These are phyloP conservation scores for Mycena olivaceomarginata DNA, from an alignment of 768 basidiomycete species.

Conservation along the genomic window DNA sequence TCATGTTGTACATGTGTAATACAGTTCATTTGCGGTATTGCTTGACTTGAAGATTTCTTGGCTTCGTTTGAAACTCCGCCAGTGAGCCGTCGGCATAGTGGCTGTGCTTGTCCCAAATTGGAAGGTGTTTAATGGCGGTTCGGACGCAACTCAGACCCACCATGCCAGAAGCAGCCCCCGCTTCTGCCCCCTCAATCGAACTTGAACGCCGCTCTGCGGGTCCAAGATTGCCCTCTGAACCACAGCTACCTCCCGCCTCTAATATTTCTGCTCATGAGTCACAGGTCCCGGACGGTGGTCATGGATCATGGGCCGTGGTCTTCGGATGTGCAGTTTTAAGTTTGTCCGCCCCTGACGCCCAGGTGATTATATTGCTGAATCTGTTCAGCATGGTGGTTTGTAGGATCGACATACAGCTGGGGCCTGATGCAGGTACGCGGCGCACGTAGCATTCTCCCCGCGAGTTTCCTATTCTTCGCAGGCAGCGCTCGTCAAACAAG, in stretches of 20 bases:
- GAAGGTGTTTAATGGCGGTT: no score
- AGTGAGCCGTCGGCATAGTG: no score
- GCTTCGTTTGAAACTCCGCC: no score
- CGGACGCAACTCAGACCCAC: not conserved
- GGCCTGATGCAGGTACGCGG: constrained; percentile 48
- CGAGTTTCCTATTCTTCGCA: not conserved
- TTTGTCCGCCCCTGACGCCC: constrained; percentile 28
- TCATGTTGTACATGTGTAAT: no score
- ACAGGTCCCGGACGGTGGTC: constrained; percentile 54
- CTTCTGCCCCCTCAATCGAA: constrained; percentile 8
- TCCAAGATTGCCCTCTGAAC: not conserved
- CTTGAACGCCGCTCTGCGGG: not conserved
- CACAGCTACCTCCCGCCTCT: not conserved
- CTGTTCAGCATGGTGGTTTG: constrained; percentile 48
- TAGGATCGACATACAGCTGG: constrained; percentile 53
- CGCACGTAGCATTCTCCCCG: not conserved
- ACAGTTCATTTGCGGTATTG: no score
- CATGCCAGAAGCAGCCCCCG: not conserved
- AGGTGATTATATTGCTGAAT: not conserved
- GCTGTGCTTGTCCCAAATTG: no score
- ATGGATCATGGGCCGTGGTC: constrained; percentile 54
- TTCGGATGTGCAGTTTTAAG: constrained; percentile 52
- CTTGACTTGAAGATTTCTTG: no score
- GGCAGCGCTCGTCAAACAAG: constrained; percentile 50
- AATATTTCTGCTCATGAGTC: not conserved